Percentiles rank a stretch among this genome's conserved stretches.
Evolutionary conservation across 169 alveolate genomes (phyloP).

Genomic region (Plasmodium inui): DNA sequence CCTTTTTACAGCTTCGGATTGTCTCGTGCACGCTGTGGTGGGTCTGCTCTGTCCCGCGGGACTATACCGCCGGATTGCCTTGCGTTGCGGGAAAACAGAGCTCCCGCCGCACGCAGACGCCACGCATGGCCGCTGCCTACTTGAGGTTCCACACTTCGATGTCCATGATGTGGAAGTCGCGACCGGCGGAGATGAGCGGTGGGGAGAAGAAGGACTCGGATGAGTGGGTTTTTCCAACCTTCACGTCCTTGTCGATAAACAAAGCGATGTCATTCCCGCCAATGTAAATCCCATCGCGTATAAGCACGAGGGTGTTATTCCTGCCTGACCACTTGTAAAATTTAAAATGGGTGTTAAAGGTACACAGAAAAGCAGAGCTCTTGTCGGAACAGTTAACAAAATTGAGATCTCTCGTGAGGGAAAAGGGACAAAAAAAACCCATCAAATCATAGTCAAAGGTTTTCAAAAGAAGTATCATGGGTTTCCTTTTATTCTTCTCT

Average conservation of each 20-base stretch:
- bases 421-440: slow-evolving; percentile 73
- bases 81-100: no score
- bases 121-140: no score
- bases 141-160: slow-evolving; percentile 57
- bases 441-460: slow-evolving; percentile 53
- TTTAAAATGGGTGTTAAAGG: slow-evolving; percentile 50
- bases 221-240: slow-evolving; percentile 43
- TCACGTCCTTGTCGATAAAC: slow-evolving; percentile 48
- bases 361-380: slow-evolving; percentile 60
- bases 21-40: not conserved
- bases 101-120: no score
- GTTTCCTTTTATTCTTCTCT: slow-evolving; percentile 70
- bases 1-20: not conserved
- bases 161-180: slow-evolving; percentile 66
- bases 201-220: slow-evolving; percentile 67
- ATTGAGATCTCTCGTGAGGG: slow-evolving; percentile 56
- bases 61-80: no score
- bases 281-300: slow-evolving; percentile 64
- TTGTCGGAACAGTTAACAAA: slow-evolving; percentile 48
- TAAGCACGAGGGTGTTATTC: slow-evolving; percentile 39
- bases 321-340: slow-evolving; percentile 72
- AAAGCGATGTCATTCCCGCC: slow-evolving; percentile 69
- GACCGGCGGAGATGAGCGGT: slow-evolving; percentile 29
- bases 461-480: slow-evolving; percentile 56
- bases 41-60: no score